Percentiles rank a stretch among this genome's conserved stretches.
These are phyloP conservation scores for Magnaporthiopsis incrustans DNA, from an alignment of 2,329 filamentous ascomycete species.

Conservation along the genomic window DNA sequence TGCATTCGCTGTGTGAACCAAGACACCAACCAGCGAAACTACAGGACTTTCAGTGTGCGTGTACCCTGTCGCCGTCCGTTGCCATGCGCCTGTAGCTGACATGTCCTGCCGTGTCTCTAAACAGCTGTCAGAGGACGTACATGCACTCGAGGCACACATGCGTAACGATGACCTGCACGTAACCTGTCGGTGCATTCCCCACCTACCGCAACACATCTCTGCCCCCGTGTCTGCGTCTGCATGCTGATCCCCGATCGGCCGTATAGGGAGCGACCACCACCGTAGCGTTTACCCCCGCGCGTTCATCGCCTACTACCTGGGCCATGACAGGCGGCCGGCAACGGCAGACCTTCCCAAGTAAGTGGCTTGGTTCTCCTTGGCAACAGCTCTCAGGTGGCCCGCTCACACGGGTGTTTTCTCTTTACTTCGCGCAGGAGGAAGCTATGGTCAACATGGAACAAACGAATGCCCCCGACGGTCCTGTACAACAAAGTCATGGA, in stretches of 20 bases:
- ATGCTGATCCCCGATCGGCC: neutral
- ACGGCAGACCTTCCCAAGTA: constrained; percentile 20
- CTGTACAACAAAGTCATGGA: constrained; percentile 53
- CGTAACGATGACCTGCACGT: constrained; percentile 33
- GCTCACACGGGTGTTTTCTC: neutral
- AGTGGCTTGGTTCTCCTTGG: constrained; percentile 16
- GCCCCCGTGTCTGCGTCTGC: neutral
- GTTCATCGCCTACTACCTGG: constrained; percentile 47
- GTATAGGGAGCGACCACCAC: constrained; percentile 61
- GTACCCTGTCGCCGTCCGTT: neutral
- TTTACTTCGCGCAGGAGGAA: neutral
- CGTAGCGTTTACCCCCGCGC: constrained; percentile 57
- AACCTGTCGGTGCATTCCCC: constrained; percentile 33
- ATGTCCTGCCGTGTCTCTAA: constrained; percentile 9
- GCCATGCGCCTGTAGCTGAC: constrained; percentile 1
- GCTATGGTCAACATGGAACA: constrained; percentile 5
- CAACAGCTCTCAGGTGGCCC: neutral
- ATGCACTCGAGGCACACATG: constrained; percentile 22
- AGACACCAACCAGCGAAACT: constrained; percentile 59
- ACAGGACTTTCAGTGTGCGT: constrained; percentile 59
- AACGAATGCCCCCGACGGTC: constrained; percentile 45
- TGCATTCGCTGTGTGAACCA: constrained; percentile 60
- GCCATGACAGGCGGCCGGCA: constrained; percentile 21
- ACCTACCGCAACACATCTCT: neutral
- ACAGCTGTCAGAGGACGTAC: constrained; percentile 39